Evolutionary conservation across 2,329 filamentous ascomycete genomes (phyloP).

Genomic region (Dryadomyces quercus-mongolicae): DNA sequence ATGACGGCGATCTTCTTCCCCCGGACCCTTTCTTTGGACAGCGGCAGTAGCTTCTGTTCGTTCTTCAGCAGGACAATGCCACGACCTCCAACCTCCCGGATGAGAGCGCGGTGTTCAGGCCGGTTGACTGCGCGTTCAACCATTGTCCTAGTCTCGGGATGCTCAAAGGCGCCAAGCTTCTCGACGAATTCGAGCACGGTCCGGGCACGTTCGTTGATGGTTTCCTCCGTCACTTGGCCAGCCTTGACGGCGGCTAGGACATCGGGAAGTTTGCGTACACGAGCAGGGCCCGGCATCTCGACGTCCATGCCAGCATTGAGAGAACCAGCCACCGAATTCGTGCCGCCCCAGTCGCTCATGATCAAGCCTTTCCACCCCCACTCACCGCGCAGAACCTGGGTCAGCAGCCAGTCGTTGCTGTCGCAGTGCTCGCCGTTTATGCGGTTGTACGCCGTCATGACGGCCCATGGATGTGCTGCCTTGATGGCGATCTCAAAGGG

Average conservation of each 20-base stretch:
- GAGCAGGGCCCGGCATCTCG: slow-evolving; percentile 44
- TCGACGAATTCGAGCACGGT: slow-evolving; percentile 49
- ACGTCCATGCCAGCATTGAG: slow-evolving; percentile 44
- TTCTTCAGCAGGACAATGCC: slow-evolving; percentile 56
- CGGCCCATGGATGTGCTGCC: slow-evolving; percentile 55
- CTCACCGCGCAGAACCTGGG: slow-evolving; percentile 45
- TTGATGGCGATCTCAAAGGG: slow-evolving; percentile 63
- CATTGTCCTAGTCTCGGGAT: slow-evolving; percentile 35
- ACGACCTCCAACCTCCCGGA: slow-evolving; percentile 48
- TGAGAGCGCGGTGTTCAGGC: slow-evolving; percentile 45
- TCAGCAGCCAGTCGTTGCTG: slow-evolving; percentile 42
- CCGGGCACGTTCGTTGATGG: slow-evolving; percentile 45
- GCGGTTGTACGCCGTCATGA: slow-evolving; percentile 59
- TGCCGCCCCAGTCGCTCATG: slow-evolving; percentile 47
- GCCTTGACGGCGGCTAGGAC: slow-evolving; percentile 38
- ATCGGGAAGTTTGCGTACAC: slow-evolving; percentile 39
- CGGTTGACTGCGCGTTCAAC: slow-evolving; percentile 44
- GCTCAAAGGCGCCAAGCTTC: slow-evolving; percentile 46
- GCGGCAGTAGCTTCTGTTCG: slow-evolving; percentile 42
- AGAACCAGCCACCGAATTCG: slow-evolving; percentile 43
- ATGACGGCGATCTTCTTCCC: slow-evolving; percentile 52
- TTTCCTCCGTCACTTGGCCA: slow-evolving; percentile 31
- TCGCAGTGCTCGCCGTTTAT: slow-evolving; percentile 47
- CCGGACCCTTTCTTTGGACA: slow-evolving; percentile 29
- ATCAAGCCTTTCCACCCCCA: slow-evolving; percentile 53